phyloP scores from a whole-genome alignment of 164 flowering plant genomes.

The Dillenia turbinata region DNA sequence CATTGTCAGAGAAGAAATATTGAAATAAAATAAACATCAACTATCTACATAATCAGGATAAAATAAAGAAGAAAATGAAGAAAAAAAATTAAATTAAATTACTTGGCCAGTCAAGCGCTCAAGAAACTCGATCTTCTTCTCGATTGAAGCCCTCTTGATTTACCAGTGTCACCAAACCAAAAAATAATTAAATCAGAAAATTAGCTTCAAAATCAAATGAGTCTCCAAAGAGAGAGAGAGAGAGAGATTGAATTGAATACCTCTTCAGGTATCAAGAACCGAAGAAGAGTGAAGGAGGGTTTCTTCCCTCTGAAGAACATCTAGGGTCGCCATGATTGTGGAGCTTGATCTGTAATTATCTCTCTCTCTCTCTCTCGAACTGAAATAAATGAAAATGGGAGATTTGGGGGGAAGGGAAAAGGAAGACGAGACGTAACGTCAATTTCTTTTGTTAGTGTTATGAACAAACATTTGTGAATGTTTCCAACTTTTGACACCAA shows the following conservation, averaged over 20 bases:
- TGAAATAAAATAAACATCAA: no score
- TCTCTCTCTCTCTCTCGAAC: background rate
- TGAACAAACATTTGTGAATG: no score
- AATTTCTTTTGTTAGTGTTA: no score
- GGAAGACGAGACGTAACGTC: no score
- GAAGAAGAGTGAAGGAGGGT: slow-evolving; percentile 31
- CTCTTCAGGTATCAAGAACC: slow-evolving; percentile 30
- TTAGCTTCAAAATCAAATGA: slow-evolving; percentile 1
- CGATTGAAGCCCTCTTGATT: slow-evolving; percentile 52
- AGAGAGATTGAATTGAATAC: slow-evolving; percentile 8
- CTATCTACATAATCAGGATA: background rate
- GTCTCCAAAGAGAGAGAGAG: background rate
- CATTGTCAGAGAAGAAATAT: background rate
- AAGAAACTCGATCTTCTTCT: slow-evolving; percentile 76
- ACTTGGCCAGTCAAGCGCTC: slow-evolving; percentile 52
- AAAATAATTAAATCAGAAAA: background rate
- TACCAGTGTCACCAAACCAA: slow-evolving; percentile 27
- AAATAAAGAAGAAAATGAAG: background rate
- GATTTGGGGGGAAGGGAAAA: no score
- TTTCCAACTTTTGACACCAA: no score
- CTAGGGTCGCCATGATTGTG: slow-evolving; percentile 43
- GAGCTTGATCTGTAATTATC: background rate
- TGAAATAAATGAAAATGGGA: no score
- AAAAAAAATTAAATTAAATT: background rate
- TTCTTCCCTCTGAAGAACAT: slow-evolving; percentile 31